Base-by-base conservation (phyloP, 345 rosid genomes). In the Aquilaria yunnanensis region DNA sequence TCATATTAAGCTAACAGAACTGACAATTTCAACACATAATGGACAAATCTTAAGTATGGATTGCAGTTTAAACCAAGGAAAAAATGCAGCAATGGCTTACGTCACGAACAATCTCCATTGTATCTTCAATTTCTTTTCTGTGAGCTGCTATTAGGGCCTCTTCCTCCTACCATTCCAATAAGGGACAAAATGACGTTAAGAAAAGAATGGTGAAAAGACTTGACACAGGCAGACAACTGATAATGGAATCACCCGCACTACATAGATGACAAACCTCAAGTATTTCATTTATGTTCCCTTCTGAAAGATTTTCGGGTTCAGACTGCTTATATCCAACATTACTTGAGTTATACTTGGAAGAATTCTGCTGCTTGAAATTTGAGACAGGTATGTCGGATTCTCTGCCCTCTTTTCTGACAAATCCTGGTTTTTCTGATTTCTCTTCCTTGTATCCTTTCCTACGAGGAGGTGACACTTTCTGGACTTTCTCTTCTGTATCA, bases 111-210 rank as follows among this genome's bases (percentile, higher is more conserved):
- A 90, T 94, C 75, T 88, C 97, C 97, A 94, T 94, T 11, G 97
- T 90, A 67, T 94, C 96, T 80, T 94, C 99, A n/a, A 90, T 94
- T 79, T 94, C 97, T 82, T 94, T 90, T 73, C 99, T 81, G 64
- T 94, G 99, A 33, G 95, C 97, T 10, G 89, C 85, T 41, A 90
- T 85, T 65, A 94, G 75, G 45, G 95, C 95, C 74, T 86, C 97
- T 81, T 94, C 99, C 70, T 94, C 99, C 97, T 93, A 37, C 43
- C 43, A 37, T 2, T 37, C 43, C 43, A 37, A 37, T 0, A 9
- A 37, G 74, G 30, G 60, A 64, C 11, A 61, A 50, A 48, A 51
- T 14, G 43, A 57, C 68, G 9, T 56, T 57, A 65, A 23, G 47
- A 48, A 67, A 31, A 47, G 12, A 56, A 29, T 47, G 32, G 32